These are phyloP conservation scores for Fusarium sulawesiense DNA, from an alignment of 2,329 filamentous ascomycete species.

Conservation along the genomic window DNA sequence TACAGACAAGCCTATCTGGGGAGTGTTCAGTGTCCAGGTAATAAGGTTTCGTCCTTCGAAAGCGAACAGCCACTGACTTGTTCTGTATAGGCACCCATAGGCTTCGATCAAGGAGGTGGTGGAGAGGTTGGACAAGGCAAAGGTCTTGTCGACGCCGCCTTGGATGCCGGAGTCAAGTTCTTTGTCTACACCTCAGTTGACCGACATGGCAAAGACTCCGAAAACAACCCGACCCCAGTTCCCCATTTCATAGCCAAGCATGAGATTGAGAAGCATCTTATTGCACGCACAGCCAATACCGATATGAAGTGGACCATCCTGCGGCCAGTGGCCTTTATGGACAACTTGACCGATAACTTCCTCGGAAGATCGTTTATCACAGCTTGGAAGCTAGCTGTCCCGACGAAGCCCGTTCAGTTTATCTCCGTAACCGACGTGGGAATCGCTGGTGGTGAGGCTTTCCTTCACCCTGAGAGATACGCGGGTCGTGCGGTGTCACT, in stretches of 20 bases:
- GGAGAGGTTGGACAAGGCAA: conserved; percentile 61
- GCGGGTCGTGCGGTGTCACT: conserved; percentile 12
- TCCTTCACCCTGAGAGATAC: conserved; percentile 13
- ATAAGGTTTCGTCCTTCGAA: background rate
- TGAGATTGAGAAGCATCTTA: conserved; percentile 69
- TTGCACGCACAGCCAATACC: conserved; percentile 52
- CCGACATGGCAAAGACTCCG: conserved; percentile 64
- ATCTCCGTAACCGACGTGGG: conserved; percentile 13
- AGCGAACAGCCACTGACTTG: background rate
- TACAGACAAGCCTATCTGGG: conserved; percentile 20
- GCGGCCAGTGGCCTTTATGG: conserved; percentile 56
- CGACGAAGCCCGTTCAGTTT: conserved; percentile 42
- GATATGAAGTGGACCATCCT: conserved; percentile 53
- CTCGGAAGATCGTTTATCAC: conserved; percentile 49
- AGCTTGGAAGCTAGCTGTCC: conserved; percentile 47
- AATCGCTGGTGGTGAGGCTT: conserved; percentile 6
- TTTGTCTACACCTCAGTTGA: conserved; percentile 73
- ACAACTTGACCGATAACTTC: conserved; percentile 51
- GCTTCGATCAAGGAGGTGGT: background rate
- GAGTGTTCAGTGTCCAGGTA: conserved; percentile 29
- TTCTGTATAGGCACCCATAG: background rate
- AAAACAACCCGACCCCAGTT: conserved; percentile 63
- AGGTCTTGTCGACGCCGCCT: conserved; percentile 64
- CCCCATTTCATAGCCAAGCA: conserved; percentile 72
- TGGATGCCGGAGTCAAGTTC: conserved; percentile 65